A percentile compares a stretch with the other conserved stretches of the same genome.
Conservation (phyloP, 495 filamentous ascomycete species). For the Filosporella fistucella region DNA sequence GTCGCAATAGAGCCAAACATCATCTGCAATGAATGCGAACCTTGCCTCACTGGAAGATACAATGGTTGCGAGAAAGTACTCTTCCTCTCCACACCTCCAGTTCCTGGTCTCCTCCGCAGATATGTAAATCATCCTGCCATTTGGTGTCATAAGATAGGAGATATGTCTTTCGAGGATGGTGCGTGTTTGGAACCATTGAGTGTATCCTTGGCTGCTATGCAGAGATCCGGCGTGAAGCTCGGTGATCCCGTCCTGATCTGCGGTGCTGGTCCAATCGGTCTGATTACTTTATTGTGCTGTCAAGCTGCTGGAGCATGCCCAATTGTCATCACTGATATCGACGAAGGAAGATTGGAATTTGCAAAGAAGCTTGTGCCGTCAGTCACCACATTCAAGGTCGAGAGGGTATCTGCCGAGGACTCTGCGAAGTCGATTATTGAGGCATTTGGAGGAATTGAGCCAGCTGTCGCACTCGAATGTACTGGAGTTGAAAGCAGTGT, state of each 20-base stretch:
- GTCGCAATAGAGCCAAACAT: constrained; percentile 90
- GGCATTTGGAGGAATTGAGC: constrained; percentile 61
- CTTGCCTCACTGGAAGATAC: constrained; percentile 85
- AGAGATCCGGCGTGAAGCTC: constrained; percentile 69
- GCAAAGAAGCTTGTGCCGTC: constrained; percentile 71
- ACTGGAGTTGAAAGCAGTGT: constrained; percentile 91
- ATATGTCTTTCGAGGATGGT: constrained; percentile 86
- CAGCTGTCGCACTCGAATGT: constrained; percentile 78
- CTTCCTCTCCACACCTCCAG: constrained; percentile 85
- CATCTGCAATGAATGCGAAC: constrained; percentile 83
- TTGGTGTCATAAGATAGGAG: constrained; percentile 90
- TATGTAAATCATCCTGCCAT: constrained; percentile 90
- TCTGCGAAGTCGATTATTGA: constrained; percentile 60
- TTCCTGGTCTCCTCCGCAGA: constrained; percentile 80
- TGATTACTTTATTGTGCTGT: constrained; percentile 78
- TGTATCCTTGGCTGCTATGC: constrained; percentile 79
- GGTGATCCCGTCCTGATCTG: constrained; percentile 84
- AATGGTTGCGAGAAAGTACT: constrained; percentile 82
- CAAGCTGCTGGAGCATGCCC: constrained; percentile 81
- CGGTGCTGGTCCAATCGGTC: constrained; percentile 85
- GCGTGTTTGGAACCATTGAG: constrained; percentile 83
- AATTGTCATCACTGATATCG: constrained; percentile 89
- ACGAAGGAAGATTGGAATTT: constrained; percentile 75
- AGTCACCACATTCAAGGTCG: constrained; percentile 74
- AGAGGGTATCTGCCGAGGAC: constrained; percentile 62